Percentiles rank a stretch among this genome's conserved stretches.
These are phyloP conservation scores for Ilex asprella DNA, from an alignment of 257 asterid species.

Conservation along the genomic window DNA sequence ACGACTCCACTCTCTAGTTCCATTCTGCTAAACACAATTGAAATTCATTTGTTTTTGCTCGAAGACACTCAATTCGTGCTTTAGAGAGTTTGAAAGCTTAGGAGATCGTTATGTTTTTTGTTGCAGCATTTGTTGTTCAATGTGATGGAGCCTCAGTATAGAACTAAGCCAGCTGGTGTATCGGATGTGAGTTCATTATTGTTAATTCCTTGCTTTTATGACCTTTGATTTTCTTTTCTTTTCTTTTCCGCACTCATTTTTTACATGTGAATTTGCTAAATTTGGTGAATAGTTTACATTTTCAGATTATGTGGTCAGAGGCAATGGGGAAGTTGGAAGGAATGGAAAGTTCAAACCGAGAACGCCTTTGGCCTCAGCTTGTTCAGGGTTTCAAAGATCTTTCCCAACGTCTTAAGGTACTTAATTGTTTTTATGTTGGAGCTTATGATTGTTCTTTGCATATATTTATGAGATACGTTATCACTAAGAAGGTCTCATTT, in stretches of 20 bases:
- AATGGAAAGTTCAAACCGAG: conserved; percentile 90
- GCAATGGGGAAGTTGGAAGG: conserved; percentile 95
- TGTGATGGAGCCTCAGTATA: conserved; percentile 78
- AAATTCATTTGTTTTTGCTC: too few relatives aligned
- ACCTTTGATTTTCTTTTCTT: not conserved
- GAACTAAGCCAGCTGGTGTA: conserved; percentile 82
- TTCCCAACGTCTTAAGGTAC: conserved; percentile 91
- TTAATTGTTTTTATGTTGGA: not conserved
- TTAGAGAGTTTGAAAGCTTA: too few relatives aligned
- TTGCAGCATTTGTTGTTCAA: conserved; percentile 93
- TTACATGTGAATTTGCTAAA: conserved; percentile 17
- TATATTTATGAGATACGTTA: too few relatives aligned
- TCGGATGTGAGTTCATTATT: conserved; percentile 78
- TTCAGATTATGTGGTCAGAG: conserved; percentile 98
- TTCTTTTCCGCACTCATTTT: conserved; percentile 7
- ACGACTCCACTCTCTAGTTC: too few relatives aligned
- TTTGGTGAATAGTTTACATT: conserved; percentile 39
- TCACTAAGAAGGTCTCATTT: not conserved
- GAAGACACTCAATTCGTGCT: too few relatives aligned
- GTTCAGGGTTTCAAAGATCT: conserved; percentile 93
- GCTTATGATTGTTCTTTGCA: not conserved
- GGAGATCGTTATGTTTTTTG: too few relatives aligned
- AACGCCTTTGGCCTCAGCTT: conserved; percentile 96
- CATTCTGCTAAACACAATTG: too few relatives aligned
- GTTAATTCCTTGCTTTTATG: conserved; percentile 3